Evolutionary conservation across 2,329 filamentous ascomycete genomes (phyloP).

Genomic region (Aschersonia sp.): DNA sequence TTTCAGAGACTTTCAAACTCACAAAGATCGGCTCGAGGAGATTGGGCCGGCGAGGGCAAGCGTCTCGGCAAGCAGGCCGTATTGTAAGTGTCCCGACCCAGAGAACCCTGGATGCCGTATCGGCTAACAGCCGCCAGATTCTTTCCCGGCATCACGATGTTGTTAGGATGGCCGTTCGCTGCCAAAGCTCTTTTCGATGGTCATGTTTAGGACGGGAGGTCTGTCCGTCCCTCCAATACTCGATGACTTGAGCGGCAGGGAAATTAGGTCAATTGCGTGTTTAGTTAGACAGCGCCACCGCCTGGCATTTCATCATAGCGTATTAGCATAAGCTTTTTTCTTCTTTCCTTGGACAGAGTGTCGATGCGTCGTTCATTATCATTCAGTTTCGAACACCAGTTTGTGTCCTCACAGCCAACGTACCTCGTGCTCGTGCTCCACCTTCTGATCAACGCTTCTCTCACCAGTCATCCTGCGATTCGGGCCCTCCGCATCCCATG

Average conservation of each 20-base stretch:
- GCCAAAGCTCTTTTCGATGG: constrained; percentile 16
- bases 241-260: constrained; percentile 1
- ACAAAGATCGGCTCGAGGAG: constrained; percentile 12
- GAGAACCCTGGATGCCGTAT: background rate
- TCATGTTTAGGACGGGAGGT: constrained; percentile 8
- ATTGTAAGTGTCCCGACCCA: constrained; percentile 14
- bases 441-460: too few species aligned
- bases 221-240: background rate
- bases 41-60: constrained; percentile 18
- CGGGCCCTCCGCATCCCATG: too few species aligned
- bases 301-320: too few species aligned
- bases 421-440: too few species aligned
- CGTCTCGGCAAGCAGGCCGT: constrained; percentile 15
- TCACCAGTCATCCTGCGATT: too few species aligned
- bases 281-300: too few species aligned
- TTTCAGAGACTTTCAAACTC: constrained; percentile 17
- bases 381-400: too few species aligned
- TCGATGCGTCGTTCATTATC: too few species aligned
- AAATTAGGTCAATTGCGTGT: too few species aligned
- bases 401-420: too few species aligned
- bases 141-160: constrained; percentile 16
- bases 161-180: constrained; percentile 20
- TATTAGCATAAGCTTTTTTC: too few species aligned
- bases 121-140: constrained; percentile 12
- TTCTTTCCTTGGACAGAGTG: too few species aligned